A percentile compares a stretch with the other conserved stretches of the same genome.
These are phyloP conservation scores for Mortierella sp. DNA, from an alignment of 371 early-diverging fungal genomes.

Conservation along the genomic window DNA sequence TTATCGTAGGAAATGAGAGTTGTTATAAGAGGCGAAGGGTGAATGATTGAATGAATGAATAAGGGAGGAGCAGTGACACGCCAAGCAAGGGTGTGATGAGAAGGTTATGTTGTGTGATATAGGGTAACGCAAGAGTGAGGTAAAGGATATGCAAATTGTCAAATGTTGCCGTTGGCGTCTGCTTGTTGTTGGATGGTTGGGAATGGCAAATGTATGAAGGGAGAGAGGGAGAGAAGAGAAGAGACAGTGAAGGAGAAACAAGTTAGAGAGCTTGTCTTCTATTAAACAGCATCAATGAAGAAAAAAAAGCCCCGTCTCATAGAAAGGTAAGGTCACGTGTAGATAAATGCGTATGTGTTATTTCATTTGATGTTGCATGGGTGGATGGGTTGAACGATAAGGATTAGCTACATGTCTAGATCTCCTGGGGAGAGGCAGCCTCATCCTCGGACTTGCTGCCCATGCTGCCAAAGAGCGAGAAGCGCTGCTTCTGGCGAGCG, in stretches of 20 bases:
- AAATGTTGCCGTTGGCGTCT: not conserved
- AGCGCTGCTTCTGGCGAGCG: constrained; percentile 27
- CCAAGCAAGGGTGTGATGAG: not conserved
- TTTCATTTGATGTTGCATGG: not conserved
- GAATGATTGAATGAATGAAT: not conserved
- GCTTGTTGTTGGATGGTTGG: constrained; percentile 5
- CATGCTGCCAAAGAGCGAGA: constrained; percentile 34
- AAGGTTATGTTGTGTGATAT: not conserved
- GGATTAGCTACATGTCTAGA: not conserved
- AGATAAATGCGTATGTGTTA: not conserved
- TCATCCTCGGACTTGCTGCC: constrained; percentile 14
- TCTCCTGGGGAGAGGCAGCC: not conserved
- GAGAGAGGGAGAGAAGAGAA: not conserved
- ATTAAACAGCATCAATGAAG: not conserved
- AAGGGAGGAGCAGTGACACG: not conserved
- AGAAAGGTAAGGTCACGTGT: not conserved
- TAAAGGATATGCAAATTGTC: not conserved
- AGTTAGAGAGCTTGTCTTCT: not conserved
- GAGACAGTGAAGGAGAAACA: not conserved
- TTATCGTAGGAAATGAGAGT: not conserved
- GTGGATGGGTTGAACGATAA: not conserved
- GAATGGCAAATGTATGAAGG: not conserved
- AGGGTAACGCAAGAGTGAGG: not conserved
- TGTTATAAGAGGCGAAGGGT: not conserved
- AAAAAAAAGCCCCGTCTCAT: not conserved